These are phyloP conservation scores for Phialophora expanda DNA, from an alignment of 2,329 filamentous ascomycete species.

Conservation along the genomic window DNA sequence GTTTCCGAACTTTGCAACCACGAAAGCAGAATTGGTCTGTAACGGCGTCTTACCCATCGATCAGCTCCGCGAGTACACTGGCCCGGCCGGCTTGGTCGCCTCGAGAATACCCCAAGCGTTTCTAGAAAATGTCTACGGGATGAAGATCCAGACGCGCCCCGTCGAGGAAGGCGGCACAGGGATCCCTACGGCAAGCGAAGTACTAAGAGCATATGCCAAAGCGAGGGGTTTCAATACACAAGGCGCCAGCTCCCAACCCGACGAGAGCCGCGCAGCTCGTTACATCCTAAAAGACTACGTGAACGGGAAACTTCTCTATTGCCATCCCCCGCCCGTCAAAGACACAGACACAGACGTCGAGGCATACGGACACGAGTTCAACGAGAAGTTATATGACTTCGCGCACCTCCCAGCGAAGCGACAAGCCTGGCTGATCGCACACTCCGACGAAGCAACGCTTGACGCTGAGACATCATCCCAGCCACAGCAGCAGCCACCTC, in stretches of 20 bases:
- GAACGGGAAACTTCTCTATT: constrained; percentile 91
- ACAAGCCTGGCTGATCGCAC: constrained; percentile 63
- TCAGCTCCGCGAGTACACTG: constrained; percentile 89
- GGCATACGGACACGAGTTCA: constrained; percentile 69
- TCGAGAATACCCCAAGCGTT: constrained; percentile 85
- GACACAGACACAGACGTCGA: constrained; percentile 65
- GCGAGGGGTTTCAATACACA: constrained; percentile 90
- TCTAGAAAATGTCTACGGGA: constrained; percentile 90
- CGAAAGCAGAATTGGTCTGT: constrained; percentile 94
- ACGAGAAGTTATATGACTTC: constrained; percentile 84
- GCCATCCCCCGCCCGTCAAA: constrained; percentile 75
- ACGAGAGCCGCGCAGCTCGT: constrained; percentile 88
- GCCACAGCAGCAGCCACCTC: constrained; percentile 9
- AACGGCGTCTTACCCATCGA: constrained; percentile 96
- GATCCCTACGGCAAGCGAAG: constrained; percentile 78
- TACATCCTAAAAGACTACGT: constrained; percentile 97
- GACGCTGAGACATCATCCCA: constrained; percentile 46
- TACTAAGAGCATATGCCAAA: constrained; percentile 82
- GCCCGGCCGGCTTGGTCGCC: constrained; percentile 81
- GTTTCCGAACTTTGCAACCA: constrained; percentile 96
- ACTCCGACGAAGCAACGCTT: constrained; percentile 52
- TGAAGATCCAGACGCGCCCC: constrained; percentile 80
- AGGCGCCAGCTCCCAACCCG: constrained; percentile 76
- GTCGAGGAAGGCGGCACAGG: constrained; percentile 93
- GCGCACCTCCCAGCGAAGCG: constrained; percentile 82